Evolutionary conservation across 2,329 filamentous ascomycete species (phyloP), one percentile per base, ranked within the genome.

Genomic region (Passalora sequoiae): DNA sequence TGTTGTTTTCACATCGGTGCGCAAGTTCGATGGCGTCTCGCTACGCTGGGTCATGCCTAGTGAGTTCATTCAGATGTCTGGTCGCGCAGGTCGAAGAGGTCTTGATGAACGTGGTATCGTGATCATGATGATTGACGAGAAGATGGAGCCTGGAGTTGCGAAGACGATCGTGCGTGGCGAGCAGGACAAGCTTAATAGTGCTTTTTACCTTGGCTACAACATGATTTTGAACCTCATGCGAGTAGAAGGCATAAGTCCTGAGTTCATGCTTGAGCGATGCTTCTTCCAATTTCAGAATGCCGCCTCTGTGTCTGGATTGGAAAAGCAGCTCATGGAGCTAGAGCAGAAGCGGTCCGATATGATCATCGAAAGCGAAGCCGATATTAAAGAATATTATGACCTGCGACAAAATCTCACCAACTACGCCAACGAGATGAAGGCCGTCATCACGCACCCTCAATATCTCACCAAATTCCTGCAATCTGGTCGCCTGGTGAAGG

Each of bases 241-340:
- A 67, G 91, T 98, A n/a, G 92, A 98, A 64, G 91, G 89, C n/a
- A 94, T 98, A 38, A 97, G 89, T 6, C 92, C 94, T 2, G 91
- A 98, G 59, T 97, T 87, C 61, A 98, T 98, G 92, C 74, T 98
- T n/a, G 89, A 97, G 70, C 80, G 85, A 55, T 98, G 92, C 62
- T 98, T 98, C 71, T 94, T 87, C 66, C 92, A 98, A 66, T 98
- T 98, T 69, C 92, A 98, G 65, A 97, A 94, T 59, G 87, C 87
- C 2, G 86, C 91, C 8, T 89, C 84, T 55, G 88, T 96, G 6
- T 85, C 86, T 15, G 74, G 76, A 9, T 68, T 97, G 16, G 92
- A 98, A 66, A 87, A 86, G 64, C 83, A 94, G 54, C 71, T 97
- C 47, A 79, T 81, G 61, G 76, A 84, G 35, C 69, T 96, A 22